A percentile compares a stretch with the other conserved stretches of the same genome.
These are phyloP conservation scores for Rubus parviflorus DNA, from an alignment of 306 rosid genomes.

Conservation along the genomic window DNA sequence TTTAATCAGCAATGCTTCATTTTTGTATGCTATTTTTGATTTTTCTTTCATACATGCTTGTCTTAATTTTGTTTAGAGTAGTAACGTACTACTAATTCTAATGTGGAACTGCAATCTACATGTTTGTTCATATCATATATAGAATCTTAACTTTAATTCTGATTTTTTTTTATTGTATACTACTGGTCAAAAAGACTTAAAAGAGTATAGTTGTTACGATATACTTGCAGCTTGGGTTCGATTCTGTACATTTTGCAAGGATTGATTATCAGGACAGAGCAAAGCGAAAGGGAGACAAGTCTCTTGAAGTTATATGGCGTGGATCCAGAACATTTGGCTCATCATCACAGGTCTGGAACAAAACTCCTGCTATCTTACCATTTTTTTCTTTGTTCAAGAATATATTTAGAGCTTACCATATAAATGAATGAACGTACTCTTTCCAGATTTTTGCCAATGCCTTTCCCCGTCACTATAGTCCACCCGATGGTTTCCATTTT, in stretches of 20 bases:
- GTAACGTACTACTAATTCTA: neutral
- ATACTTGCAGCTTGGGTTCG: conserved; percentile 75
- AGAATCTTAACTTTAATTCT: neutral
- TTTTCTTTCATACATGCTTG: neutral
- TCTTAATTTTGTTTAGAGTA: neutral
- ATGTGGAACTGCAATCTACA: neutral
- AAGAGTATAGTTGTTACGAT: neutral
- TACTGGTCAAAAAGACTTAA: neutral
- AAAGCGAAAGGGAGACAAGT: conserved; percentile 59
- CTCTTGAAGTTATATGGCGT: conserved; percentile 95
- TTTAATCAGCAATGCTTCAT: neutral
- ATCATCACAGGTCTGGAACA: conserved; percentile 61
- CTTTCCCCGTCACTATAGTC: conserved; percentile 71
- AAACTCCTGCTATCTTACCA: conserved; percentile 6
- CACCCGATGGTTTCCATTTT: conserved; percentile 66
- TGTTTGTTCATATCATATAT: neutral
- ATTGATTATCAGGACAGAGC: conserved; percentile 87
- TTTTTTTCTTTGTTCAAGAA: neutral
- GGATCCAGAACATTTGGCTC: conserved; percentile 83
- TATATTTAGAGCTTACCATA: conserved; percentile 9
- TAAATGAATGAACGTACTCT: conserved; percentile 1
- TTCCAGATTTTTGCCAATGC: conserved; percentile 79
- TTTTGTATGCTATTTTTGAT: neutral
- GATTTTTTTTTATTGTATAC: neutral
- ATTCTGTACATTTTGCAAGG: conserved; percentile 91